Evolutionary conservation across 768 basidiomycete species (phyloP), one percentile per base, ranked within the genome.

Genomic region (Mycena latifolia): DNA sequence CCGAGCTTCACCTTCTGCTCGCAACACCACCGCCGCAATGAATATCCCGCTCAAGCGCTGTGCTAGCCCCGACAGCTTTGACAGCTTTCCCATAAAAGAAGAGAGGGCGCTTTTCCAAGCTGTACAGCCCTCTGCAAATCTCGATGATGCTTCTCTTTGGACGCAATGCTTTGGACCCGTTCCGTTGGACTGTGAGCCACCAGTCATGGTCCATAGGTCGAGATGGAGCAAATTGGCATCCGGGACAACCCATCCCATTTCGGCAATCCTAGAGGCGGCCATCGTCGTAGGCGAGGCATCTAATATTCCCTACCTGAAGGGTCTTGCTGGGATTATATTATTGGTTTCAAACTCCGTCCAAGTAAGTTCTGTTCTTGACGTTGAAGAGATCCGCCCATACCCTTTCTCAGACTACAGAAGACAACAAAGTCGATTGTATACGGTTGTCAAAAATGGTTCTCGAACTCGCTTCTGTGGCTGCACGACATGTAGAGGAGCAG

Each of bases 281-380:
- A 53, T 70, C 28, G 53, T 69, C 5, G 52, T 71, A 1, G 70
- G 70, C 27, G 70, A 71, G 37, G 66, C 70, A 2, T 55, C 63
- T 11, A 68, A 71, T 48, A 61, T 71, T 28, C 64, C 70, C 11
- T 71, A 69, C 46, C 53, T 71, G 28, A 71, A 71, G 37, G 70
- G 70, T 50, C 51, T 71, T 22, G 70, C 70, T 15, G 70, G 70
- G 15, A 68, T 71, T 18, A 63, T 71, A 24, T 45, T 71, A 6
- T 28, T 65, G 8, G 43, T 71, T 28, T 68, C 64, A 35, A 68
- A 65, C 14, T 50, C 70, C 11, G 67, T 71, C 29, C 67, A 71
- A 46, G 69, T 66, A 37, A 47, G 65, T 63, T n/a, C n/a, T 20
- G 4, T 20, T 11, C 5, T 25, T 4, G 25, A 29, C 25, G 0